phyloP scores from a whole-genome alignment of 345 rosid genomes.

The Lumnitzera littorea region DNA sequence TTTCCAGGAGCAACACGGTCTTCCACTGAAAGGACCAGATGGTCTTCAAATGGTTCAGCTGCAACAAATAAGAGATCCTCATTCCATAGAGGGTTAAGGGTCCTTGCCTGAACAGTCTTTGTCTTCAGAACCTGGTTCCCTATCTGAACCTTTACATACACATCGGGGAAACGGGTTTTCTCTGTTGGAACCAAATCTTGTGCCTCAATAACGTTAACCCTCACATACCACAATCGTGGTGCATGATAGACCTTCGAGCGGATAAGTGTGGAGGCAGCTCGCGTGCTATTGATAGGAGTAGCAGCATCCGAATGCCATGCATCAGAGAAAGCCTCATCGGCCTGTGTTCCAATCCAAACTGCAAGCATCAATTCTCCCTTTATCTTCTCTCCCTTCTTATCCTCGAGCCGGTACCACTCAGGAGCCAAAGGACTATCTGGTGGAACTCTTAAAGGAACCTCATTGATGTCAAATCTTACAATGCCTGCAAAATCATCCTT shows the following conservation, averaged over 20 bases:
- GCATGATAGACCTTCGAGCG: slow-evolving; percentile 96
- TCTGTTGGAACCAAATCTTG: slow-evolving; percentile 80
- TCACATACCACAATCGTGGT: slow-evolving; percentile 87
- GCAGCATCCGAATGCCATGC: slow-evolving; percentile 99
- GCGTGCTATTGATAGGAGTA: slow-evolving; percentile 54
- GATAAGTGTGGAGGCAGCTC: slow-evolving; percentile 42
- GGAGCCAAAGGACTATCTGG: slow-evolving; percentile 98
- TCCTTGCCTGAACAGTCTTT: slow-evolving; percentile 61
- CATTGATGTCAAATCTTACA: slow-evolving; percentile 72
- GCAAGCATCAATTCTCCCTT: slow-evolving; percentile 96
- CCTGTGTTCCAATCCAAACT: slow-evolving; percentile 98
- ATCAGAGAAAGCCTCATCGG: slow-evolving; percentile 96
- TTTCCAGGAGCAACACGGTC: slow-evolving; percentile 79
- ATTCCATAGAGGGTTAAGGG: slow-evolving; percentile 82
- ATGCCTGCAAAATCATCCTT: slow-evolving; percentile 88
- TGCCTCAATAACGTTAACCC: slow-evolving; percentile 85
- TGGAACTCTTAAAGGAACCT: slow-evolving; percentile 88
- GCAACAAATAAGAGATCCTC: slow-evolving; percentile 92
- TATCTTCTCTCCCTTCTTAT: slow-evolving; percentile 71
- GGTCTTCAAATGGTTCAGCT: slow-evolving; percentile 93
- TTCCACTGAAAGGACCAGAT: slow-evolving; percentile 66
- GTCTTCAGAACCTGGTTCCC: slow-evolving; percentile 82
- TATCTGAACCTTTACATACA: slow-evolving; percentile 69
- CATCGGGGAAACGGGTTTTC: slow-evolving; percentile 75
- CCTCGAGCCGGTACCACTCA: slow-evolving; percentile 88